phyloP scores from a whole-genome alignment of 306 rosid species.

The Cicer chorassanicum region DNA sequence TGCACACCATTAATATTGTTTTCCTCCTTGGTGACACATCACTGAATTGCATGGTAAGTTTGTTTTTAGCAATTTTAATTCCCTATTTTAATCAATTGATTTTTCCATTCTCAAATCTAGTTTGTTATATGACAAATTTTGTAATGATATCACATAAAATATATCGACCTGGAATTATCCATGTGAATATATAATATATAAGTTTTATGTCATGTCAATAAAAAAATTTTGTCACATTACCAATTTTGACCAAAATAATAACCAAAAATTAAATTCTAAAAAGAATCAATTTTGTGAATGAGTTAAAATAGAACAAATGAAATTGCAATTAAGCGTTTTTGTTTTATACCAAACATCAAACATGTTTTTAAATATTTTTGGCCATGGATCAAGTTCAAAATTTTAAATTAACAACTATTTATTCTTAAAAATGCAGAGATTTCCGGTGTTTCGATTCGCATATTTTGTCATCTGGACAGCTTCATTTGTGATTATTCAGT shows the following conservation, averaged over 20 bases:
- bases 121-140: too few species aligned
- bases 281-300: too few species aligned
- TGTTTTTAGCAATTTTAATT: neutral
- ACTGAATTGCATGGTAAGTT: constrained; percentile 81
- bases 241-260: too few species aligned
- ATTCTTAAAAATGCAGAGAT: constrained; percentile 63
- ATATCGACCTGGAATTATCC: too few species aligned
- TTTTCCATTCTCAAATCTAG: too few species aligned
- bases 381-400: neutral
- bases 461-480: constrained; percentile 81
- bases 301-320: too few species aligned
- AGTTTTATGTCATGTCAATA: too few species aligned
- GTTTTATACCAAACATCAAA: neutral
- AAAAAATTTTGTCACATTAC: too few species aligned
- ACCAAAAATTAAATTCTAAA: too few species aligned
- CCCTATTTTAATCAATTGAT: too few species aligned
- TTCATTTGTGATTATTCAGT: constrained; percentile 70
- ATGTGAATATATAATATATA: too few species aligned
- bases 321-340: neutral
- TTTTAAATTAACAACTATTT: constrained; percentile 33
- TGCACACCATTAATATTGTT: constrained; percentile 88
- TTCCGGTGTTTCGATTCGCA: constrained; percentile 80
- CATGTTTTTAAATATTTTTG: neutral
- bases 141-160: too few species aligned
- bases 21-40: constrained; percentile 80